Evolutionary conservation across 2,329 filamentous ascomycete species (phyloP).

Genomic region (Aureobasidium sp.): DNA sequence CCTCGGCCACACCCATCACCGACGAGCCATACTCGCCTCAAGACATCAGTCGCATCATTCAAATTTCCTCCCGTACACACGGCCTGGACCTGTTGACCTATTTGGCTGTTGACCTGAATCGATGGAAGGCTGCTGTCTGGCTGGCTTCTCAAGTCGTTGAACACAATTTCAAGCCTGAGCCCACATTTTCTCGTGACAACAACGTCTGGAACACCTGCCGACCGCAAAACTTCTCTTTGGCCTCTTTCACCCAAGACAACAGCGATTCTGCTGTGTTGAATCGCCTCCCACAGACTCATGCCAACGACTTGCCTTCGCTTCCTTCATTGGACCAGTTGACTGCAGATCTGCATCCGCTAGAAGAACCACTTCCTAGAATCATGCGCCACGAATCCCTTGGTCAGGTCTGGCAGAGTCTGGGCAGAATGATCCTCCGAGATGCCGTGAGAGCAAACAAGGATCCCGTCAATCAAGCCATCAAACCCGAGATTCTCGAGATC

Average conservation of each 20-base stretch:
- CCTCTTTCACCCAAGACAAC: not conserved
- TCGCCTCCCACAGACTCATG: not conserved
- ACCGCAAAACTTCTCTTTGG: not conserved
- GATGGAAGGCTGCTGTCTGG: constrained; percentile 42
- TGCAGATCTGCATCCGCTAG: constrained; percentile 7
- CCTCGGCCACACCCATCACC: not conserved
- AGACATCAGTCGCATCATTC: constrained; percentile 9
- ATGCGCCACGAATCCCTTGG: constrained; percentile 34
- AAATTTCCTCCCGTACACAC: not conserved
- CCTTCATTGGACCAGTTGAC: constrained; percentile 23
- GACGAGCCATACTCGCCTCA: not conserved
- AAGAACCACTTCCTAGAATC: not conserved
- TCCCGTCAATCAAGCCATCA: constrained; percentile 25
- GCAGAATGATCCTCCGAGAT: constrained; percentile 38
- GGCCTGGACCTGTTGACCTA: constrained; percentile 34
- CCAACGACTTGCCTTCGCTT: not conserved
- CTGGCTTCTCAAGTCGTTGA: constrained; percentile 39
- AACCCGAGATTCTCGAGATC: constrained; percentile 41
- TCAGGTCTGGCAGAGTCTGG: constrained; percentile 41
- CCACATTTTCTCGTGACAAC: not conserved
- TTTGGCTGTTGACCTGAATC: constrained; percentile 33
- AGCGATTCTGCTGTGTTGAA: not conserved
- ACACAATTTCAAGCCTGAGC: constrained; percentile 16
- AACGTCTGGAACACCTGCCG: constrained; percentile 2
- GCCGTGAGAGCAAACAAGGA: constrained; percentile 20